phyloP scores from a whole-genome alignment of 371 early-diverging fungal species.

The Smittium mucronatum region DNA sequence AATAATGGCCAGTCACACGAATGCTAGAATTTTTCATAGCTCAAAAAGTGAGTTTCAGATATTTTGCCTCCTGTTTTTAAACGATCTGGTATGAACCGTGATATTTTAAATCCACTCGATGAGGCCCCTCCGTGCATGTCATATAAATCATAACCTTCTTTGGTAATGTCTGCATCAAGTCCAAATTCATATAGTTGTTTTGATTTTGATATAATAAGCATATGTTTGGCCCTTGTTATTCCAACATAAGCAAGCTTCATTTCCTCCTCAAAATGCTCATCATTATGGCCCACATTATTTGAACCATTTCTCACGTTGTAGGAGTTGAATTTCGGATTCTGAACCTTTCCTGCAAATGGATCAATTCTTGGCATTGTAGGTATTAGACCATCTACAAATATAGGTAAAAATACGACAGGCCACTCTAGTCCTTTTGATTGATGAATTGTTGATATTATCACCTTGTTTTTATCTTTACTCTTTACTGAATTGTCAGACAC shows the following conservation, averaged over 20 bases:
- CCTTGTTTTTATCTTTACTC: constrained; percentile 22
- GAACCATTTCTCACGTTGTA: constrained; percentile 12
- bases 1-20: too few species aligned
- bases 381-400: constrained; percentile 37
- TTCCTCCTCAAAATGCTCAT: constrained; percentile 21
- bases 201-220: constrained; percentile 22
- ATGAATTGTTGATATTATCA: constrained; percentile 45
- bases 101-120: not conserved
- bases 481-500: constrained; percentile 24
- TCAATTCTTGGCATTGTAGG: constrained; percentile 28
- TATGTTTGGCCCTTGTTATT: constrained; percentile 37
- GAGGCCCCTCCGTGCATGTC: not conserved
- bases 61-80: not conserved
- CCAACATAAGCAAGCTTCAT: constrained; percentile 40
- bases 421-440: constrained; percentile 52
- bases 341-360: constrained; percentile 14
- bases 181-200: not conserved
- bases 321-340: not conserved
- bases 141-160: not conserved
- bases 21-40: not conserved
- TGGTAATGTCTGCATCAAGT: not conserved
- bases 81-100: not conserved
- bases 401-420: constrained; percentile 45
- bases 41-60: not conserved
- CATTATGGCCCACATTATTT: not conserved